Percentiles rank a stretch among this genome's conserved stretches.
These are phyloP conservation scores for Hanseniaspora thailandica DNA, from an alignment of 805 yeast genomes.

Conservation along the genomic window DNA sequence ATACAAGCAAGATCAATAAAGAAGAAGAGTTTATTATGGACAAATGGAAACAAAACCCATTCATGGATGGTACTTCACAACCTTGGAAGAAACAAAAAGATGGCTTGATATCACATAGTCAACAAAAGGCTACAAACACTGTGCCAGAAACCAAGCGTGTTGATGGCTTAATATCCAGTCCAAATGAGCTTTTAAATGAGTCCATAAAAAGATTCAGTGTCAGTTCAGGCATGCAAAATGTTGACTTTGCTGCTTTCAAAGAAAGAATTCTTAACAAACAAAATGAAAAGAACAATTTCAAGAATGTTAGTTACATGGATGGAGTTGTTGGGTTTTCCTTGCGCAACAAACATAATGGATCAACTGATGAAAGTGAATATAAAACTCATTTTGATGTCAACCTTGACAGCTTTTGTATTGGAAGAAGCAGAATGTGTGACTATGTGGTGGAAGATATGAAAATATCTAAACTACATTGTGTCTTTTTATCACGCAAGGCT, in stretches of 20 bases:
- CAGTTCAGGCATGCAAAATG: neutral
- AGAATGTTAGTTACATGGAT: neutral
- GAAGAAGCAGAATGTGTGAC: constrained; percentile 56
- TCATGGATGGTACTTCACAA: constrained; percentile 13
- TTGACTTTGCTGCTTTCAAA: neutral
- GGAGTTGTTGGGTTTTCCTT: neutral
- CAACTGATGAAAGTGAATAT: neutral
- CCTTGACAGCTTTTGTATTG: constrained; percentile 41
- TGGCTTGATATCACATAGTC: too few species aligned
- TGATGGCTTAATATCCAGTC: neutral
- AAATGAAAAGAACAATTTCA: neutral
- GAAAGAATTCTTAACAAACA: neutral
- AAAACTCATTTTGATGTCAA: neutral
- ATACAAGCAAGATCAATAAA: neutral
- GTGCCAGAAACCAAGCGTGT: neutral
- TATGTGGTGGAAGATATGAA: constrained; percentile 56
- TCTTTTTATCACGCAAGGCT: constrained; percentile 37
- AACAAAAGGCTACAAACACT: neutral
- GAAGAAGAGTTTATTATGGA: neutral
- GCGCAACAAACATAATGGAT: neutral
- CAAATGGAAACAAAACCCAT: constrained; percentile 6
- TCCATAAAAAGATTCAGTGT: neutral
- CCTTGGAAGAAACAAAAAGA: constrained; percentile 9
- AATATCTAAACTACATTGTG: constrained; percentile 74
- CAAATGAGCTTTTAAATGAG: neutral